Evolutionary conservation across 257 asterid genomes (phyloP).

Genomic region (Salvia splendens): DNA sequence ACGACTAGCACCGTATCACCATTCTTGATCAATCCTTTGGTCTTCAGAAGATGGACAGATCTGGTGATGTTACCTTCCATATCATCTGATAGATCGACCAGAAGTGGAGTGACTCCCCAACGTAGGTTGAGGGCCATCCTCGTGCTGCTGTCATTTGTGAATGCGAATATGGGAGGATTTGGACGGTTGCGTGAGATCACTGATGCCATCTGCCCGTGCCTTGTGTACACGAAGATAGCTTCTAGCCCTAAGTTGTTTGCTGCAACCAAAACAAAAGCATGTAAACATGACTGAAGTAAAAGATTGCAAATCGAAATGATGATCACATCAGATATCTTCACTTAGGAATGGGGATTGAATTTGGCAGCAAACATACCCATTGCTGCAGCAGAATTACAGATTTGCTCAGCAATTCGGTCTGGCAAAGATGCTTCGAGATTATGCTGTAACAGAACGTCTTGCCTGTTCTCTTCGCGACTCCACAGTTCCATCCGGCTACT

Average conservation of each 20-base stretch:
- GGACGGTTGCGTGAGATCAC: slow-evolving; percentile 78
- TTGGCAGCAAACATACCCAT: slow-evolving; percentile 58
- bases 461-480: slow-evolving; percentile 70
- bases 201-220: slow-evolving; percentile 79
- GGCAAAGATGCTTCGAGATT: slow-evolving; percentile 52
- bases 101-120: slow-evolving; percentile 82
- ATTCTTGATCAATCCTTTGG: slow-evolving; percentile 54
- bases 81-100: slow-evolving; percentile 68
- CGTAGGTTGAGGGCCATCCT: slow-evolving; percentile 71
- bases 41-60: slow-evolving; percentile 58
- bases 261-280: slow-evolving; percentile 33
- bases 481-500: slow-evolving; percentile 76
- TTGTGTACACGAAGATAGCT: slow-evolving; percentile 80
- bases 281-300: neutral
- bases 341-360: slow-evolving; percentile 8
- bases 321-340: neutral
- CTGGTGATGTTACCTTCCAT: slow-evolving; percentile 58
- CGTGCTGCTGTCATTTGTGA: slow-evolving; percentile 64
- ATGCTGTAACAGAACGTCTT: slow-evolving; percentile 40
- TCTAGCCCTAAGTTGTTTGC: slow-evolving; percentile 78
- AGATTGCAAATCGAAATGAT: neutral
- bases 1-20: slow-evolving; percentile 63
- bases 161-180: slow-evolving; percentile 74
- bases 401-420: slow-evolving; percentile 70
- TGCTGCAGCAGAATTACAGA: slow-evolving; percentile 69